A percentile compares a stretch with the other conserved stretches of the same genome.
These are phyloP conservation scores for Rhynchospora breviuscula DNA, from an alignment of 176 grass and related monocot species.

Conservation along the genomic window DNA sequence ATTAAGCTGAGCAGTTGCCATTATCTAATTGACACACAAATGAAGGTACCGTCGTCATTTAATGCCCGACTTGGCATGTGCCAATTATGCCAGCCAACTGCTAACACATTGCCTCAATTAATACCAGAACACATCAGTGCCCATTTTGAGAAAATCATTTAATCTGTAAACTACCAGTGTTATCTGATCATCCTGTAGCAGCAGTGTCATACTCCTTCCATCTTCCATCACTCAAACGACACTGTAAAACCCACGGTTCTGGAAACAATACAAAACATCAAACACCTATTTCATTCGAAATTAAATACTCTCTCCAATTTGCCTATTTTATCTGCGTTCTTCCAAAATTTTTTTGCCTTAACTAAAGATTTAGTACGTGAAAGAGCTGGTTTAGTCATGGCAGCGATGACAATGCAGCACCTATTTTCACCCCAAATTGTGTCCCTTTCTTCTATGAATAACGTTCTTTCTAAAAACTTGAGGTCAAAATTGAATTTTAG, in stretches of 20 bases:
- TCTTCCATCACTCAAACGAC: neutral
- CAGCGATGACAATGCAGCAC: conserved; percentile 41
- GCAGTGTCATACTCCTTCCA: neutral
- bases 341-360: neutral
- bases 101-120: neutral
- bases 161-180: neutral
- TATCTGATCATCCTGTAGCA: neutral
- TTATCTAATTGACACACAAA: no score
- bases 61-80: neutral
- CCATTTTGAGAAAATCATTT: neutral
- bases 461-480: neutral
- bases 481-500: neutral
- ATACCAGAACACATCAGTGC: neutral
- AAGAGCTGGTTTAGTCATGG: neutral
- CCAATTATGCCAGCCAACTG: neutral
- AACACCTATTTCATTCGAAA: neutral
- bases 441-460: neutral
- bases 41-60: no score
- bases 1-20: no score
- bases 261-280: neutral
- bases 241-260: neutral
- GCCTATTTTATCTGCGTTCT: neutral
- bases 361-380: neutral
- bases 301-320: neutral
- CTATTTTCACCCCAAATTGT: conserved; percentile 27